Evolutionary conservation across 257 asterid species (phyloP), one percentile per base, ranked within the genome.

Genomic region (Prunella vulgaris): DNA sequence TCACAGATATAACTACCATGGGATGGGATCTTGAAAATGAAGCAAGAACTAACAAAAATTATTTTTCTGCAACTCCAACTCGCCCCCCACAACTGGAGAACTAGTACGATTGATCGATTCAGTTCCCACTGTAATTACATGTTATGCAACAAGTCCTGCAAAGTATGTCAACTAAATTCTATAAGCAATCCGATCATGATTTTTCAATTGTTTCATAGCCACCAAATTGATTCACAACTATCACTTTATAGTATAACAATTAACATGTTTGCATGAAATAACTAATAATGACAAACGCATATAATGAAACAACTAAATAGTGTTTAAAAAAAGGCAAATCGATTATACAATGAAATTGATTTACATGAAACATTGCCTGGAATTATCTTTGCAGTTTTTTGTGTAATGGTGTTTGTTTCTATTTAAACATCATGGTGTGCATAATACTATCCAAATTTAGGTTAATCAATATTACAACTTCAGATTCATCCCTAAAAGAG

Each of bases 41-140:
- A 74, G 82, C 82, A 87, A 82, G 80, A 79, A 74, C 70, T 33
- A 69, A 44, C 72, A 79, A 70, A 74, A 40, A 40, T 74, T 30
- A 51, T 10, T 38, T 74, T 27, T 72, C 78, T 81, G 85, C 87
- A 38, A 49, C 79, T 44, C 71, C 80, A 73, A 57, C 81, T 74
- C 61, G 37, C 24, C 76, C 74, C 33, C 27, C 9, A 48, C 38
- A 44, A 49, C 49, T 60, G 67, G 63, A 74, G 35, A 66, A 44
- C 60, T 10, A 12, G 42, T 40, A 37, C 59, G 5, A 15, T 54
- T 48, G 68, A 69, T 66, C 18, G 25, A 30, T 48, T 48, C 10
- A 3, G 56, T 18, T 68, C 69, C 33, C 28, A 20, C 40, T 57
- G 48, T 28, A 46, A n/a, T 51, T 59, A 59, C 61, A 13, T 69